phyloP scores from a whole-genome alignment of 306 rosid species.

The Cucumis melo region DNA sequence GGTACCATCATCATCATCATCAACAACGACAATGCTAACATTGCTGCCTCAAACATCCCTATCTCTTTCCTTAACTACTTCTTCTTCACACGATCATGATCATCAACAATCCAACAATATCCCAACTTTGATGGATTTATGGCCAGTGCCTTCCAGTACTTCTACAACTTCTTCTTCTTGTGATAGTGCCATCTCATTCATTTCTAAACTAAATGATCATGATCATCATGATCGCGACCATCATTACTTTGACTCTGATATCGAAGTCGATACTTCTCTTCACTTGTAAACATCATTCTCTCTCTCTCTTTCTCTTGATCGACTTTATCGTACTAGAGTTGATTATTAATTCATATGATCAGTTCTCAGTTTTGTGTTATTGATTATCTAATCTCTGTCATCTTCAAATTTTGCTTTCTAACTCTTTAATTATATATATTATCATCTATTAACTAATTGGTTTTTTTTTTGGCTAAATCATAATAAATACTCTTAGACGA shows the following conservation, averaged over 20 bases:
- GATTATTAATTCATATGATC: background rate
- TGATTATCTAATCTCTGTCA: background rate
- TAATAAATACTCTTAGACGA: too few relatives aligned
- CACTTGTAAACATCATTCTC: slow-evolving; percentile 35
- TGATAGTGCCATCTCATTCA: slow-evolving; percentile 10
- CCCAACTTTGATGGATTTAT: slow-evolving; percentile 20
- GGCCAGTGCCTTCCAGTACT: background rate
- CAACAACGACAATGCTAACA: slow-evolving; percentile 10
- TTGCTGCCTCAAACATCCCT: slow-evolving; percentile 44
- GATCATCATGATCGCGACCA: slow-evolving; percentile 14
- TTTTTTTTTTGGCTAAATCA: too few relatives aligned
- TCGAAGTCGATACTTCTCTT: slow-evolving; percentile 83
- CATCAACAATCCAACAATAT: background rate
- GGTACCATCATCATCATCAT: background rate
- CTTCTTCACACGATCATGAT: too few relatives aligned
- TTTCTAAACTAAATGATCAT: slow-evolving; percentile 12
- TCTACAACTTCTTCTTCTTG: background rate
- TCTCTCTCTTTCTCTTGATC: background rate
- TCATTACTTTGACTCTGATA: slow-evolving; percentile 21
- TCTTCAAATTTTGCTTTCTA: too few relatives aligned
- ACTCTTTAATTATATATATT: too few relatives aligned
- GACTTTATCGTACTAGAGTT: background rate
- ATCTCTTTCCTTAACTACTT: background rate
- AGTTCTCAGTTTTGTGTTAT: background rate
- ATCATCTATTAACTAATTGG: too few relatives aligned